Evolutionary conservation across 2,329 filamentous ascomycete species (phyloP), one percentile per base, ranked within the genome.

Genomic region (Raffaelea deltoideospora): DNA sequence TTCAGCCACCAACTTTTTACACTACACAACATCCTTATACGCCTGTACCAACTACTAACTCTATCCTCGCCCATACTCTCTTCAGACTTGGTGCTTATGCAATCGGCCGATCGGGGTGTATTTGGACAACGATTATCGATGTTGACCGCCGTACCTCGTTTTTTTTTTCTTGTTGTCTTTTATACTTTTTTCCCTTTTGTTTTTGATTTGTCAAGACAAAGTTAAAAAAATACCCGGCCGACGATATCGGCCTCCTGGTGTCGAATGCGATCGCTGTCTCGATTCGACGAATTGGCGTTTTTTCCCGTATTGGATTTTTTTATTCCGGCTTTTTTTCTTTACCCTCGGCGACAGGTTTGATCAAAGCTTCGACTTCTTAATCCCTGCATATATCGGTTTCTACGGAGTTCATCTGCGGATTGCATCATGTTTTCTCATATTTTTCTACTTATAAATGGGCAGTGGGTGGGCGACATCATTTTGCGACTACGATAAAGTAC

Each of bases 361-460:
- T n/a, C n/a, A 41, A 60, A 61, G 63, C 58, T 48, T 45, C 43
- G 41, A 59, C 50, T 31, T 43, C 41, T 41, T 41, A 43, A 45
- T 42, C 37, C 37, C 56, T 64, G 64, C 64, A 38, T 41, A 39
- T 33, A 67, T 67, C 53, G 59, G 62, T 63, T 61, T 54, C 47
- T 55, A 55, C 59, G 61, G 62, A 59, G 63, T 61, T 50, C 53
- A 27, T 50, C 49, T 52, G 51, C 42, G 41, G 32, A 19, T 30
- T 35, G 41, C 41, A 41, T 43, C 46, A 45, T 47, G 43, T 44
- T 39, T 45, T 43, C 33, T 50, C 28, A 43, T 40, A 48, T 45
- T 50, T 52, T 49, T 49, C 40, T 33, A 33, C 37, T 38, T 43
- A 51, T 48, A 53, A 49, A 49, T n/a, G n/a, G n/a, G n/a, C n/a